phyloP scores from a whole-genome alignment of 495 filamentous ascomycete species.

The Tricharina praecox region DNA sequence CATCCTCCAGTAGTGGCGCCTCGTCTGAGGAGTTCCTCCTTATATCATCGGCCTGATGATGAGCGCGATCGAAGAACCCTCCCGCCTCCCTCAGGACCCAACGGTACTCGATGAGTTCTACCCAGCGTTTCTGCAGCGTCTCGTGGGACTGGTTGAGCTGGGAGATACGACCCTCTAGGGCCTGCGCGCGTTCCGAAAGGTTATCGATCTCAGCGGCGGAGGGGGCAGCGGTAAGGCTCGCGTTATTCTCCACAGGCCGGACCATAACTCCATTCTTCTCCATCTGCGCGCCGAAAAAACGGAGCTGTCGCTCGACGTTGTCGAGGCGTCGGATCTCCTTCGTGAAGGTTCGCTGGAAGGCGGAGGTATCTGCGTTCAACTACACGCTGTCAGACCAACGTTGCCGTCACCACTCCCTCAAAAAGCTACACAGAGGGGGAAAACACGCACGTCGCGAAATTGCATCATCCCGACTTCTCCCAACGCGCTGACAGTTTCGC shows the following conservation, averaged over 20 bases:
- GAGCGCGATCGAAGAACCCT: constrained; percentile 89
- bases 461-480: constrained; percentile 91
- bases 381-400: constrained; percentile 26
- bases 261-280: constrained; percentile 75
- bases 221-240: constrained; percentile 66
- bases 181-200: constrained; percentile 76
- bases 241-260: constrained; percentile 68
- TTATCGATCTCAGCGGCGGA: constrained; percentile 89
- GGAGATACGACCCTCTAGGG: constrained; percentile 74
- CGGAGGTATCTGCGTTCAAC: constrained; percentile 82
- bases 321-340: constrained; percentile 92
- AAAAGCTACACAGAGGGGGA: not conserved
- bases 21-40: constrained; percentile 75
- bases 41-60: constrained; percentile 93
- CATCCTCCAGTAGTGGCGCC: constrained; percentile 25
- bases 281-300: constrained; percentile 93
- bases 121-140: constrained; percentile 89
- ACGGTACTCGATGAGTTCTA: constrained; percentile 92
- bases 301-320: constrained; percentile 93
- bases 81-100: constrained; percentile 93
- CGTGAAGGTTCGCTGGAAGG: constrained; percentile 93
- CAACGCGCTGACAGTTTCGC: constrained; percentile 90
- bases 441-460: constrained; percentile 74
- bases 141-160: constrained; percentile 96
- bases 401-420: not conserved